Conservation (phyloP, 2,329 filamentous ascomycete genomes). For the Fusarium albosuccineum region DNA sequence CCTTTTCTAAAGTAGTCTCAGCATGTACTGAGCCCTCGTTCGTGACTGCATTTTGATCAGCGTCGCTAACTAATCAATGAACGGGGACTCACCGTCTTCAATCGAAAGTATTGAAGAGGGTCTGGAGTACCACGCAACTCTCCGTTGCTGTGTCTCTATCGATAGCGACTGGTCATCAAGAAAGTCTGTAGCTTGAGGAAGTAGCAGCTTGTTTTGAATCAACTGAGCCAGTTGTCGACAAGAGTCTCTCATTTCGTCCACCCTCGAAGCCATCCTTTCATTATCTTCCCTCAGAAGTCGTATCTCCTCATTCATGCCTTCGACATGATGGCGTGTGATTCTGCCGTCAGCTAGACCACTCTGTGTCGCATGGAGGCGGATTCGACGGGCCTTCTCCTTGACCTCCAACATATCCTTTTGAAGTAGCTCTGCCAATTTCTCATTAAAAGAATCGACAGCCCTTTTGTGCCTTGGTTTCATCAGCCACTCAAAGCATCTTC, state of each 20-base stretch:
- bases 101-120: neutral
- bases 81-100: neutral
- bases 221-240: neutral
- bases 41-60: neutral
- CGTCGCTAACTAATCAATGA: neutral
- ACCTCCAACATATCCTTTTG: neutral
- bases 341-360: conserved; percentile 1
- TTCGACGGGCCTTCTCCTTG: neutral
- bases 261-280: neutral
- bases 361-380: neutral
- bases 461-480: neutral
- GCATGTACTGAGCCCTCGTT: neutral
- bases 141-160: neutral
- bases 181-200: neutral
- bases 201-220: neutral
- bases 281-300: neutral
- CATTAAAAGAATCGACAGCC: neutral
- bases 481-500: neutral
- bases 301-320: neutral
- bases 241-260: neutral
- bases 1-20: neutral
- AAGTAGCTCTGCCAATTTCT: neutral
- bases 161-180: neutral
- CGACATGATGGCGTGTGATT: neutral
- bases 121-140: no score